Evolutionary conservation across 495 filamentous ascomycete species (phyloP), one percentile per base, ranked within the genome.

Genomic region (Aspergillus wentii): DNA sequence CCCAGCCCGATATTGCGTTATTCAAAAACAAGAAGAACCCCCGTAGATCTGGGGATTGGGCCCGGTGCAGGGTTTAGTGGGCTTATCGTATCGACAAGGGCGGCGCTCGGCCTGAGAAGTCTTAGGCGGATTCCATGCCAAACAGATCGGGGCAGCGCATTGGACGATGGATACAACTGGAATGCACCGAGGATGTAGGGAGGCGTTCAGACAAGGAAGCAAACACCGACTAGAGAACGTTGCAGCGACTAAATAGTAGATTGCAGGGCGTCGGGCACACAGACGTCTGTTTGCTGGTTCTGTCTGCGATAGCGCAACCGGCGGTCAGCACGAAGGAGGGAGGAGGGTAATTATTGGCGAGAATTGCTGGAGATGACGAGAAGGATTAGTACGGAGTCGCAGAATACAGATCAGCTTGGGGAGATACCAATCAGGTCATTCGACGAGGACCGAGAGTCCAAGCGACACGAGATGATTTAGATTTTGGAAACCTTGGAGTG

Each of bases 41-140:
- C 32, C 29, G 17, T 34, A 38, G 51, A 51, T 45, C 52, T 41
- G 40, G 40, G 29, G 33, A 35, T 33, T 31, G 38, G 45, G 44
- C 32, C 41, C 38, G 33, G 48, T 48, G 55, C 61, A 65, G 56
- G 60, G 57, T 45, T 58, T 54, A n/a, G n/a, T n/a, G n/a, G n/a
- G n/a, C 44, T 40, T 31, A 25, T 30, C 33, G 56, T 41, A 43
- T 47, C 53, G 54, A 50, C 40, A 53, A 35, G 36, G 30, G 56
- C 57, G 57, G 52, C 54, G 56, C 43, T 41, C 48, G 43, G 36
- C 38, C 52, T 44, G 28, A n/a, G n/a, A n/a, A 44, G 35, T 34
- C 46, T 50, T 32, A 38, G 40, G 33, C 27, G 26, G 40, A 41
- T 44, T 28, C 27, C 29, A 41, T 51, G 40, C 42, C 41, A 52